Evolutionary conservation across 1,139 yeast species (phyloP), one percentile per base, ranked within the genome.

Genomic region (Saccharomyces hybrid): DNA sequence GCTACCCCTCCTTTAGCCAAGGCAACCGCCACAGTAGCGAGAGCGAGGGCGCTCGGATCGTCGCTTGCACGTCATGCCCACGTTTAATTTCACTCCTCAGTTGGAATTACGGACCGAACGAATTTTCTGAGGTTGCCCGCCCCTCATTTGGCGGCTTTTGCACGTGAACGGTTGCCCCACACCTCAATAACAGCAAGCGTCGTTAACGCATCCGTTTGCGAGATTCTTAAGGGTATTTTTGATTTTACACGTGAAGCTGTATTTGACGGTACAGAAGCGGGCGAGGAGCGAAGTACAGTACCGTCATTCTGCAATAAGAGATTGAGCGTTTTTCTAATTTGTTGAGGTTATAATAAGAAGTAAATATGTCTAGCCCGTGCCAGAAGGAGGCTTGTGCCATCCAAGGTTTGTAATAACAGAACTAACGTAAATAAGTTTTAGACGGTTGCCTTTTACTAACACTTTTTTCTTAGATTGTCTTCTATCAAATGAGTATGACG

Each of bases 301-400:
- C 13, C 5, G n/a, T n/a, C 6, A 5, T 32, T 16, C 8, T 9
- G 11, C 9, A 9, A 9, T 16, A 8, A 38, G 25, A 38, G 25
- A 5, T 38, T 38, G 44, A 9, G 25, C 23, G n/a, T 38, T 16
- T 8, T 38, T 16, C 16, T 7, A 16, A 7, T 38, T 16, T 19
- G 34, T 38, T 16, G 25, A 16, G 44, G 32, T 29, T 42, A 8
- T 28, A 42, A 19, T 29, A 31, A 32, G 38, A 46, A 25, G 6
- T 23, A 14, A 46, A 38, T 19, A 38, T 38, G 55, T 31, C 52
- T 9, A 50, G 25, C 56, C 78, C 86, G 1, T 84, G 90, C 68
- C 82, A 83, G 62, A 76, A 84, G 2, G 76, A 81, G 60, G 90
- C 90, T 6, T 84, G 90, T 71, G 81, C 80, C 5, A 84, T 84